Percentiles rank a stretch among this genome's conserved stretches.
Evolutionary conservation across 257 asterid genomes (phyloP).

Genomic region (Ilex aquifolium): DNA sequence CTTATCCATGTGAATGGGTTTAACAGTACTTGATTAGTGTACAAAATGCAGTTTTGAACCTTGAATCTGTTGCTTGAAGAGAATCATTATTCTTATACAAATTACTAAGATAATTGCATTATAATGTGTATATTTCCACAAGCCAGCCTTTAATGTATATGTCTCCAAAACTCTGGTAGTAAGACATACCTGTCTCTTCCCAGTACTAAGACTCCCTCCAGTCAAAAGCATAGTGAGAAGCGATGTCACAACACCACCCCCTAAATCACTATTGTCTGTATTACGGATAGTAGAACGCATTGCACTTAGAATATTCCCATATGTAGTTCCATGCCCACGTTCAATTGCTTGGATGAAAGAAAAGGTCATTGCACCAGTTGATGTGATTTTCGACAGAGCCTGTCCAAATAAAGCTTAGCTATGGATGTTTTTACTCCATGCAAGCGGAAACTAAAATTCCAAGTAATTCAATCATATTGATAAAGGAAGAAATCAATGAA

Average conservation of each 20-base stretch:
- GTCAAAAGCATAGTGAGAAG: conserved; percentile 76
- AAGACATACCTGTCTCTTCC: conserved; percentile 61
- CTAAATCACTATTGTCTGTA: conserved; percentile 30
- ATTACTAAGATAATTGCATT: no score
- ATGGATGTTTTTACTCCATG: no score
- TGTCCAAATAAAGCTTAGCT: conserved; percentile 15
- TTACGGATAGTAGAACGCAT: conserved; percentile 72
- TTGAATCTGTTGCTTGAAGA: no score
- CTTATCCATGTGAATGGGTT: no score
- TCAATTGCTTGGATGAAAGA: conserved; percentile 93
- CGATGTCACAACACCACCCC: conserved; percentile 51
- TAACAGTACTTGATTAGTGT: no score
- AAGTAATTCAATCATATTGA: neutral
- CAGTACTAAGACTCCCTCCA: conserved; percentile 67
- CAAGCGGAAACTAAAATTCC: no score
- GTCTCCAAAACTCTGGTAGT: no score
- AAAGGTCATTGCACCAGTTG: conserved; percentile 96
- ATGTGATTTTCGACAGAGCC: conserved; percentile 82
- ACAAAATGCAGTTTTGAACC: no score
- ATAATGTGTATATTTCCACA: no score
- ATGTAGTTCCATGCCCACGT: conserved; percentile 63
- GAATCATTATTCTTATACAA: no score
- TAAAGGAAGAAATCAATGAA: neutral
- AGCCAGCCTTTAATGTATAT: no score
- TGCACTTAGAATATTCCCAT: conserved; percentile 70